Evolutionary conservation across 352 stramenopile genomes (phyloP).

Genomic region (Vaucheria bursata): DNA sequence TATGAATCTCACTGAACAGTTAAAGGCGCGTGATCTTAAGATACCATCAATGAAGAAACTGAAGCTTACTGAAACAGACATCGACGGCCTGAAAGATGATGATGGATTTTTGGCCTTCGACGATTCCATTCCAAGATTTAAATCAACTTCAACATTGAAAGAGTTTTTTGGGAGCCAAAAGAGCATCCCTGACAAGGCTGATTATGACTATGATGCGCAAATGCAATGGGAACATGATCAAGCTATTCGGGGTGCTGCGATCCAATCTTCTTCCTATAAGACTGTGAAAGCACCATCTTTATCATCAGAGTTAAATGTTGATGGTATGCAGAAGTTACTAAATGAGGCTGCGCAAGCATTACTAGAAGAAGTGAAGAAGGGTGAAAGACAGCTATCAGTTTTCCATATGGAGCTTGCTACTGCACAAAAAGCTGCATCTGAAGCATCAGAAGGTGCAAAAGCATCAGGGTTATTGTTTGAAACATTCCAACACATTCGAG

Average conservation of each 20-base stretch:
- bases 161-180: neutral
- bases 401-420: constrained; percentile 16
- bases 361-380: constrained; percentile 19
- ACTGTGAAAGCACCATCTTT: neutral
- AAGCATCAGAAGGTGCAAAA: constrained; percentile 14
- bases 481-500: constrained; percentile 24
- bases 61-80: too few relatives aligned
- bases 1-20: neutral
- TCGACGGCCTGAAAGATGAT: too few relatives aligned
- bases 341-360: constrained; percentile 6
- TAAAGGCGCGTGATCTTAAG: too few relatives aligned
- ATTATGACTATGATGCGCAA: constrained; percentile 25
- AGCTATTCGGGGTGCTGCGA: constrained; percentile 19
- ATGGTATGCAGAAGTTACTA: constrained; percentile 28
- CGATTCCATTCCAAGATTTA: neutral
- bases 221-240: constrained; percentile 34
- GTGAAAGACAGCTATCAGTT: constrained; percentile 15
- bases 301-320: constrained; percentile 8
- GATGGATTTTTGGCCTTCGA: constrained; percentile 37
- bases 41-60: too few relatives aligned
- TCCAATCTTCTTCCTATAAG: constrained; percentile 6
- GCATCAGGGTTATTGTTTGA: constrained; percentile 14
- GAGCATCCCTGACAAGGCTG: neutral
- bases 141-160: neutral
- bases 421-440: neutral